A percentile compares a stretch with the other conserved stretches of the same genome.
Conservation (phyloP, 1,139 yeast species). For the Magnusiomyces clavatus region DNA sequence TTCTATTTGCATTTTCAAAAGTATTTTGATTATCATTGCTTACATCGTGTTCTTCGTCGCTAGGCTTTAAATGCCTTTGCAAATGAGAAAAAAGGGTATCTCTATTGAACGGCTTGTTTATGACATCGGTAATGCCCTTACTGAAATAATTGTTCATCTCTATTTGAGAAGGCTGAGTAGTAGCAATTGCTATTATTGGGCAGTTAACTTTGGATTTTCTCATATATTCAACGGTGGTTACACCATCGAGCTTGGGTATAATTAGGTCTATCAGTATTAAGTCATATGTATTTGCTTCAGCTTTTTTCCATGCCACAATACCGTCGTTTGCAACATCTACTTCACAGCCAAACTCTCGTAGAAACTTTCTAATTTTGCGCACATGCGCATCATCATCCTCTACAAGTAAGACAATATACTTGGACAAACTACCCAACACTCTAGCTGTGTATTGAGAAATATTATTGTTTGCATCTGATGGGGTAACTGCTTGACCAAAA, state of each 20-base stretch:
- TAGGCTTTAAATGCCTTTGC: constrained; percentile 48
- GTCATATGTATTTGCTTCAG: constrained; percentile 60
- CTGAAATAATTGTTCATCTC: constrained; percentile 43
- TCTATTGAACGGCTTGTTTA: constrained; percentile 88
- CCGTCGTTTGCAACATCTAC: constrained; percentile 94
- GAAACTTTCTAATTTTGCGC: constrained; percentile 43
- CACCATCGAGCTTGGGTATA: constrained; percentile 92
- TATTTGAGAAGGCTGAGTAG: constrained; percentile 37
- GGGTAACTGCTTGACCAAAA: no score
- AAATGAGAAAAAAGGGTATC: constrained; percentile 71
- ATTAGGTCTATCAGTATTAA: constrained; percentile 88
- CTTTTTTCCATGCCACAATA: constrained; percentile 72
- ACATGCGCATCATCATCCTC: constrained; percentile 85
- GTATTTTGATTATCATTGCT: no score
- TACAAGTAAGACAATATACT: constrained; percentile 50
- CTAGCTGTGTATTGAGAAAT: neutral
- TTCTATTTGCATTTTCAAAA: neutral
- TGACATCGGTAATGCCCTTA: constrained; percentile 86
- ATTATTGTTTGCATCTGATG: no score
- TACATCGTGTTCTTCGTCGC: no score
- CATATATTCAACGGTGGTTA: constrained; percentile 82
- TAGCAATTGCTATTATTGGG: constrained; percentile 93
- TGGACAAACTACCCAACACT: neutral
- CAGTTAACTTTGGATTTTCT: constrained; percentile 69
- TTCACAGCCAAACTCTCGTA: constrained; percentile 82